Percentiles rank a stretch among this genome's conserved stretches.
phyloP scores from a whole-genome alignment of 1,284 basidiomycete genomes.

The Apiotrichum mycotoxinovorans region DNA sequence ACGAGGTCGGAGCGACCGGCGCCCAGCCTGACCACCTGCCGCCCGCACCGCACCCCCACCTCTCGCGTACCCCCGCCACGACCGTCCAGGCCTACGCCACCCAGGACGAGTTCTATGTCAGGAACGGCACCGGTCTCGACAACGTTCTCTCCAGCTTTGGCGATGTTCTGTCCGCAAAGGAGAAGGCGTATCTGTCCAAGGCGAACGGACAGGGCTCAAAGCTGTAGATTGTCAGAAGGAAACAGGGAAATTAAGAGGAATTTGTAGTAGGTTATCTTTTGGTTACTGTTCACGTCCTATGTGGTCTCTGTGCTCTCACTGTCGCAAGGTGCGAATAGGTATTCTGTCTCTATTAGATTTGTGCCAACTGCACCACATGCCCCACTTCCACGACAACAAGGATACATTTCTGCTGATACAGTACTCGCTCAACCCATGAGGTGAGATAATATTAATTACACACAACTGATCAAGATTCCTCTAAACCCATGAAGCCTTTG shows the following conservation, averaged over 20 bases:
- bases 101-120: constrained; percentile 6
- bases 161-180: not conserved
- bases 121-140: not conserved
- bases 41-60: constrained; percentile 10
- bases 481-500: not conserved
- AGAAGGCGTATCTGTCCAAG: constrained; percentile 5
- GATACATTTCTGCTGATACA: constrained; percentile 1
- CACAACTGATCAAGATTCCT: not conserved
- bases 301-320: too few relatives aligned
- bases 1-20: constrained; percentile 2
- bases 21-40: not conserved
- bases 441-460: not conserved
- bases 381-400: not conserved
- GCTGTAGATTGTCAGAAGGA: constrained; percentile 1
- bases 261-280: too few relatives aligned
- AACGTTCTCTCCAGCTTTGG: constrained; percentile 1
- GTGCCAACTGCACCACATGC: too few relatives aligned
- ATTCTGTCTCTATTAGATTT: too few relatives aligned
- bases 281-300: too few relatives aligned
- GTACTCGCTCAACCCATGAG: constrained; percentile 1
- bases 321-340: too few relatives aligned
- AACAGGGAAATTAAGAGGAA: too few relatives aligned
- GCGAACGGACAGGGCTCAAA: constrained; percentile 1
- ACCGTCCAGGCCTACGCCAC: not conserved
- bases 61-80: constrained; percentile 8